Percentiles rank a stretch among this genome's conserved stretches.
These are phyloP conservation scores for Phlebiopsis gigantea DNA, from an alignment of 768 basidiomycete genomes.

Conservation along the genomic window DNA sequence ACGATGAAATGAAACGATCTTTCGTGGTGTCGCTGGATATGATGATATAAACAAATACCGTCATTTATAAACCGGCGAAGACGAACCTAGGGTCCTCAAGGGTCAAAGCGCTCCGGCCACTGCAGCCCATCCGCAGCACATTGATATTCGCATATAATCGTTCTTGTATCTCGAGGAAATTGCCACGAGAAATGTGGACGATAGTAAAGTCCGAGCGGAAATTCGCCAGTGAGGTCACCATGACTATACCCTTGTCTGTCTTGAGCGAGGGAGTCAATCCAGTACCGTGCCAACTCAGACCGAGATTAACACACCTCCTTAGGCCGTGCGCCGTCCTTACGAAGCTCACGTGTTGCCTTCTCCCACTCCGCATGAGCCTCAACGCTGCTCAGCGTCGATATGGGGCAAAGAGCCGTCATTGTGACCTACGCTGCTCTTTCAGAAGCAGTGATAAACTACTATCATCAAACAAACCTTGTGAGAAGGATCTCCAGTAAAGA, in stretches of 20 bases:
- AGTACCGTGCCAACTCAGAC: neutral
- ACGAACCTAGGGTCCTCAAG: conserved; percentile 69
- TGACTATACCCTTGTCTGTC: conserved; percentile 64
- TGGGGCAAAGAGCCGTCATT: conserved; percentile 50
- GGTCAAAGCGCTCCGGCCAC: conserved; percentile 71
- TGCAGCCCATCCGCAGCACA: conserved; percentile 78
- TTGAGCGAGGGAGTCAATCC: conserved; percentile 26
- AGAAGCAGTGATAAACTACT: neutral
- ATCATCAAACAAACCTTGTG: conserved; percentile 45
- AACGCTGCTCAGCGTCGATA: conserved; percentile 32
- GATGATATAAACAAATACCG: conserved; percentile 6
- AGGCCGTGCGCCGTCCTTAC: conserved; percentile 69
- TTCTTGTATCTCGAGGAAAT: conserved; percentile 57
- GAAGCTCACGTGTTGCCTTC: conserved; percentile 52
- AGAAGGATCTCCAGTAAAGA: conserved; percentile 70
- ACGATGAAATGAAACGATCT: conserved; percentile 71
- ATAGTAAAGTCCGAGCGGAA: conserved; percentile 87
- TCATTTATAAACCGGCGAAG: neutral
- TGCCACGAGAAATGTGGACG: conserved; percentile 68
- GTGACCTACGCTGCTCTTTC: conserved; percentile 41
- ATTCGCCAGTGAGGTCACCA: conserved; percentile 81
- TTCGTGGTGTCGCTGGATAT: conserved; percentile 64
- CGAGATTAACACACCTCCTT: conserved; percentile 42
- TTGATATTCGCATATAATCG: conserved; percentile 79
- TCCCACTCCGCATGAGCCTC: conserved; percentile 56